Percentiles rank a stretch among this genome's conserved stretches.
These are phyloP conservation scores for Xylaria telfairii DNA, from an alignment of 495 filamentous ascomycete genomes.

Conservation along the genomic window DNA sequence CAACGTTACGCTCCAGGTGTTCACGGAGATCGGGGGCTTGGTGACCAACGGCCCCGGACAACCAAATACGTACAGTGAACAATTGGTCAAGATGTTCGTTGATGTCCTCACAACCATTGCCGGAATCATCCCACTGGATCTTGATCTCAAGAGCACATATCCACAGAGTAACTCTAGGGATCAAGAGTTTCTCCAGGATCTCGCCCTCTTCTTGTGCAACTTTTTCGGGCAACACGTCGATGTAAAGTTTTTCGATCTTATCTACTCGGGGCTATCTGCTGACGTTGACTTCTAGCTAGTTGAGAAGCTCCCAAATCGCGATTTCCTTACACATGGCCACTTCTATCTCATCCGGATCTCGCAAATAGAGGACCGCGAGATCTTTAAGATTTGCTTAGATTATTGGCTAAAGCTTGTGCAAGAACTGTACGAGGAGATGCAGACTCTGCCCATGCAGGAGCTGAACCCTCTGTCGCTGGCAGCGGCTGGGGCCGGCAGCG, in stretches of 20 bases:
- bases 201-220: conserved; percentile 93
- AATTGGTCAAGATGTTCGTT: conserved; percentile 95
- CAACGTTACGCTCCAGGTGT: conserved; percentile 93
- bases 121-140: conserved; percentile 84
- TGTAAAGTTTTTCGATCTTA: conserved; percentile 59
- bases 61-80: conserved; percentile 83
- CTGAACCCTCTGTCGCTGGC: conserved; percentile 79
- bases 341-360: conserved; percentile 98
- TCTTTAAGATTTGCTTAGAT: conserved; percentile 99
- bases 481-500: conserved; percentile 62
- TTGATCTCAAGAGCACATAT: conserved; percentile 90
- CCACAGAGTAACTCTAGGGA: conserved; percentile 88
- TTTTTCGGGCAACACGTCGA: conserved; percentile 92
- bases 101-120: conserved; percentile 88
- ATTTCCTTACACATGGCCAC: conserved; percentile 92
- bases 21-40: conserved; percentile 95
- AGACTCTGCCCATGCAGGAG: conserved; percentile 87
- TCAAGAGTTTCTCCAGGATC: conserved; percentile 96
- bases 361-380: conserved; percentile 97
- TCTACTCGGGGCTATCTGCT: conserved; percentile 26
- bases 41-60: conserved; percentile 70
- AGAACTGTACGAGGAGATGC: conserved; percentile 99
- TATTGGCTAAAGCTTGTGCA: conserved; percentile 99
- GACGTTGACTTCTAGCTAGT: conserved; percentile 68
- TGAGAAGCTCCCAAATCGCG: conserved; percentile 91